Base-by-base conservation (phyloP, 1,284 basidiomycete genomes). In the Trichosporon sp. region DNA sequence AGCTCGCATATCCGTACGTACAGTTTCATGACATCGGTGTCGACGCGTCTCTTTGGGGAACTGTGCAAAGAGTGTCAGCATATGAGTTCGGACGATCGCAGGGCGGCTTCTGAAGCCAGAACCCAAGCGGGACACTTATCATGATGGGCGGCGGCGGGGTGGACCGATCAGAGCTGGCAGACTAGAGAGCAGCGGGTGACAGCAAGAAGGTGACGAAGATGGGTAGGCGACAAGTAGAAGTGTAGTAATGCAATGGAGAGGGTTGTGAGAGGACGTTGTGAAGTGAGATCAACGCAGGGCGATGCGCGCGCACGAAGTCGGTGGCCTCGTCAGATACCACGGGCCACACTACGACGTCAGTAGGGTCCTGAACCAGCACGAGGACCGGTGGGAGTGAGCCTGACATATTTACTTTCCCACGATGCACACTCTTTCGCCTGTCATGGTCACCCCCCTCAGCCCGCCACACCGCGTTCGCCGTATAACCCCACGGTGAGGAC, bases 11-110 rank as follows among this genome's bases (percentile, higher is more conserved):
- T 2, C 11, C 19, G 16, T 63, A 86, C 91, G 81, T 83, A 97
- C 96, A 99, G 87, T 87, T 98, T 98, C 95, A 98, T 98, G 71
- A 99, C 95, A 87, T 99, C 96, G 68, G 95, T 98, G 86, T 99
- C 96, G 83, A 98, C 96, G 73, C 96, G 91, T 76, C 96, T 92
- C 85, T 95, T 98, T 71, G 90, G 89, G 59, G 90, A 89, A 79
- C 87, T 90, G 87, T 88, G 80, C 56, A 71, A 56, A 35, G 61
- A 54, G 14, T 4, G 68, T 71, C 63, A 73, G 71, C 64, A 70
- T 16, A 2, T 7, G 59, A n/a, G 4, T 10, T 8, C 0, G 7
- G 16, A 14, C 26, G 26, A 26, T 26, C 35, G 6, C 35, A 10
- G 35, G 35, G 35, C 6, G 35, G 35, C 35, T 37, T 10, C 6